These are phyloP conservation scores for Pouteria campechiana DNA, from an alignment of 179 eudicot genomes.

Conservation along the genomic window DNA sequence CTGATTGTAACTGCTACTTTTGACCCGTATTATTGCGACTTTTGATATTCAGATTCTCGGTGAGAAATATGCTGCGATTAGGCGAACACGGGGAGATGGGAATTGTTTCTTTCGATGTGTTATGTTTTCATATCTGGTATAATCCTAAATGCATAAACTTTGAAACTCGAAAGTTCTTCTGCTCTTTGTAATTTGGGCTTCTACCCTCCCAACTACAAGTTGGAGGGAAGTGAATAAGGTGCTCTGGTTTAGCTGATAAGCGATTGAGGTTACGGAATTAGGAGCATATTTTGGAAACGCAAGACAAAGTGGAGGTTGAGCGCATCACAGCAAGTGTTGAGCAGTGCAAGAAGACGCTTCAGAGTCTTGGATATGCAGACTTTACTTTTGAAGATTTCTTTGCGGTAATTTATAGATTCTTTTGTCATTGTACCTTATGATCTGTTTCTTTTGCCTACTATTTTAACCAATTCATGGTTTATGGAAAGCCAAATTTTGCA, in stretches of 20 bases:
- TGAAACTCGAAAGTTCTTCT: not conserved
- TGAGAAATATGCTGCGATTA: slow-evolving; percentile 58
- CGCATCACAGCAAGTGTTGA: slow-evolving; percentile 61
- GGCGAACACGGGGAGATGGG: slow-evolving; percentile 92
- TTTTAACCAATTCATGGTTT: too few species aligned
- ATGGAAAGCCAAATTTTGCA: too few species aligned
- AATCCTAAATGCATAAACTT: not conserved
- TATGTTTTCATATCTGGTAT: slow-evolving; percentile 89
- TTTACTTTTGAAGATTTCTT: slow-evolving; percentile 96
- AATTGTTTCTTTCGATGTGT: slow-evolving; percentile 93
- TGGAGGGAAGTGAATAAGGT: not conserved
- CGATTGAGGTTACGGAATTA: slow-evolving; percentile 10
- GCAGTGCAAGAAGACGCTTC: slow-evolving; percentile 74
- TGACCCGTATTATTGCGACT: not conserved
- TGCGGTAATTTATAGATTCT: slow-evolving; percentile 30
- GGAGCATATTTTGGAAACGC: slow-evolving; percentile 83
- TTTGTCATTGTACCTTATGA: too few species aligned
- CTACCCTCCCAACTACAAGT: not conserved
- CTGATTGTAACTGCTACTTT: not conserved
- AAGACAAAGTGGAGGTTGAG: slow-evolving; percentile 67
- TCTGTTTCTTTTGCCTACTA: not conserved
- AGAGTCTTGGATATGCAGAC: slow-evolving; percentile 75
- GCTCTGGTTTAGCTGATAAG: slow-evolving; percentile 1
- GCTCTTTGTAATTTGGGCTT: not conserved
- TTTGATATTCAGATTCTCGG: slow-evolving; percentile 57